These are phyloP conservation scores for Xylaria sp. DNA, from an alignment of 2,329 filamentous ascomycete genomes.

Conservation along the genomic window DNA sequence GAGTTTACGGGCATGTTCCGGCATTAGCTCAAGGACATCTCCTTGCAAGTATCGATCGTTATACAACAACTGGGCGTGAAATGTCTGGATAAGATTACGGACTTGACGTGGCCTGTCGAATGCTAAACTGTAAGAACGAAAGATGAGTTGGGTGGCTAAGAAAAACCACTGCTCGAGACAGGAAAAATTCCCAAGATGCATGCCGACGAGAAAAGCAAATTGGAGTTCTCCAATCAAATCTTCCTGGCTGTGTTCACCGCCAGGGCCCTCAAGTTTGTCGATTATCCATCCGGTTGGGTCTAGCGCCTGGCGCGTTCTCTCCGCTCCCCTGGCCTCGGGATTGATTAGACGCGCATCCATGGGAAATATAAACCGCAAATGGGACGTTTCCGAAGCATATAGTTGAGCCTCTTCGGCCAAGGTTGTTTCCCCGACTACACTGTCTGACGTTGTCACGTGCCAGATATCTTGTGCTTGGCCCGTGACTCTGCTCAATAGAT, in stretches of 20 bases:
- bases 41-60: conserved; percentile 61
- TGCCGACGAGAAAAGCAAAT: conserved; percentile 67
- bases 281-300: conserved; percentile 60
- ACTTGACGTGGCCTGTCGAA: conserved; percentile 58
- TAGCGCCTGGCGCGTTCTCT: conserved; percentile 49
- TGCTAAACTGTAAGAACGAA: conserved; percentile 62
- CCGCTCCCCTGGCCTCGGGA: conserved; percentile 42
- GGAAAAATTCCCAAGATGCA: conserved; percentile 67
- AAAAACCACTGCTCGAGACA: conserved; percentile 73
- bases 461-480: conserved; percentile 57
- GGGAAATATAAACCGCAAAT: conserved; percentile 47
- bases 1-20: conserved; percentile 51
- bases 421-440: conserved; percentile 57
- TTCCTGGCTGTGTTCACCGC: conserved; percentile 46
- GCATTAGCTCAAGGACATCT: conserved; percentile 55
- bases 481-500: conserved; percentile 60
- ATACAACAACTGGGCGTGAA: conserved; percentile 67
- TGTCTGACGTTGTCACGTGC: conserved; percentile 65
- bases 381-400: conserved; percentile 47
- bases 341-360: conserved; percentile 47
- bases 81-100: conserved; percentile 58
- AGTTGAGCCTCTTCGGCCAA: conserved; percentile 56
- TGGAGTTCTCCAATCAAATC: conserved; percentile 70
- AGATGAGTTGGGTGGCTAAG: conserved; percentile 61
- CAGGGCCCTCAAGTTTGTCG: conserved; percentile 51